A percentile compares a stretch with the other conserved stretches of the same genome.
Evolutionary conservation across 495 filamentous ascomycete species (phyloP).

Genomic region (Penicillium salamii): DNA sequence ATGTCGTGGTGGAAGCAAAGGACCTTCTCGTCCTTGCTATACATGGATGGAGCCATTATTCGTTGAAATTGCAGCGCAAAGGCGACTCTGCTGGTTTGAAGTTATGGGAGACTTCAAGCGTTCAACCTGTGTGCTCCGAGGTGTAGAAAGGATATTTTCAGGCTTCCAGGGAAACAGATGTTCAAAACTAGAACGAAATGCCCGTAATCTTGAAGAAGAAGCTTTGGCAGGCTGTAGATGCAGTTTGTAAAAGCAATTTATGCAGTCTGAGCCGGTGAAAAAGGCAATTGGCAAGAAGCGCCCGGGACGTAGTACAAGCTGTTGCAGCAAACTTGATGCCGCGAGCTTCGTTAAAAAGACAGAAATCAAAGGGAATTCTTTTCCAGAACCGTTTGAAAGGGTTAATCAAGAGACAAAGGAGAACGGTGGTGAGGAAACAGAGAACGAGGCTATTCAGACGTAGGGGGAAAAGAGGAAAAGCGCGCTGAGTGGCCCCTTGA

Average conservation of each 20-base stretch:
- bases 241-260: not conserved
- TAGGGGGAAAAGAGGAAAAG: constrained; percentile 9
- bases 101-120: too few relatives aligned
- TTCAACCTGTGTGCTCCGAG: not conserved
- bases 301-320: not conserved
- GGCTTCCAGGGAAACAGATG: not conserved
- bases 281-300: not conserved
- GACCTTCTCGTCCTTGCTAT: constrained; percentile 85
- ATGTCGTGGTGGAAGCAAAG: constrained; percentile 96
- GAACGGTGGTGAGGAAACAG: too few relatives aligned
- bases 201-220: too few relatives aligned
- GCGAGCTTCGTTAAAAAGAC: too few relatives aligned
- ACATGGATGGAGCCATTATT: constrained; percentile 66
- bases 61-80: constrained; percentile 1
- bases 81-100: not conserved
- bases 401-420: too few relatives aligned
- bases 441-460: too few relatives aligned
- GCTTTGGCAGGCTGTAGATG: too few relatives aligned
- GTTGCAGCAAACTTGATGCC: not conserved
- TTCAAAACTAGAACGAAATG: not conserved
- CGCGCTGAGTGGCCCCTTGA: constrained; percentile 17
- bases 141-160: not conserved
- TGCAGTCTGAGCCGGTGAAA: not conserved
- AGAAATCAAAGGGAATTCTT: too few relatives aligned
- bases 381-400: too few relatives aligned